phyloP scores from a whole-genome alignment of 1,139 yeast species.

The Saccharomyces uvarum region DNA sequence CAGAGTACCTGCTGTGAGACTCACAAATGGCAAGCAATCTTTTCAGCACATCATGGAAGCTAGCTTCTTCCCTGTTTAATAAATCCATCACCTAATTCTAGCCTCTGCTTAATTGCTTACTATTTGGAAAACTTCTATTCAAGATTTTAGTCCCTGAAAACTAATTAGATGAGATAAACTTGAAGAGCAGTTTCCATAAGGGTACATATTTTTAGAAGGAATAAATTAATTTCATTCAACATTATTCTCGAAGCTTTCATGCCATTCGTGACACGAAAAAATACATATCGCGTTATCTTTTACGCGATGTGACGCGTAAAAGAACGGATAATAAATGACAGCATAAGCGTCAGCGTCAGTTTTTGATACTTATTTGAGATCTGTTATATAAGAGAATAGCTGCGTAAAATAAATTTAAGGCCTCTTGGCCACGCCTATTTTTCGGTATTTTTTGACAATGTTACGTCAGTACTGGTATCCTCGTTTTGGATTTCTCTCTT shows the following conservation, averaged over 20 bases:
- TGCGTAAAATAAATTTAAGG: neutral
- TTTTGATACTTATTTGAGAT: neutral
- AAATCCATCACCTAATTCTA: neutral
- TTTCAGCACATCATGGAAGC: neutral
- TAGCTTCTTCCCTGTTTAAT: neutral
- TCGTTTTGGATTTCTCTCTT: slow-evolving; percentile 31
- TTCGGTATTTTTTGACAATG: neutral
- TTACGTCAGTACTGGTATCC: neutral
- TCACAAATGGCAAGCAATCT: neutral
- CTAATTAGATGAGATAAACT: neutral
- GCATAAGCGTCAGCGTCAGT: neutral
- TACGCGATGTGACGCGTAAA: neutral
- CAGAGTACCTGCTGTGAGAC: neutral
- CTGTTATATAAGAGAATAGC: neutral
- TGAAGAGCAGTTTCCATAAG: neutral
- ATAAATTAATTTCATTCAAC: neutral
- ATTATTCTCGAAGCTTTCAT: neutral
- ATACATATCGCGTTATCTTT: neutral
- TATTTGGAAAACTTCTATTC: neutral
- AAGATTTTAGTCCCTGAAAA: neutral
- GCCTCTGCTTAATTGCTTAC: neutral
- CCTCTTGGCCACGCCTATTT: neutral
- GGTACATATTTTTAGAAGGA: neutral
- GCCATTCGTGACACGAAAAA: slow-evolving; percentile 5
- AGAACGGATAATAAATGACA: neutral